Base-by-base conservation (phyloP, 1,284 basidiomycete species). In the Lignosus rhinocerotis region DNA sequence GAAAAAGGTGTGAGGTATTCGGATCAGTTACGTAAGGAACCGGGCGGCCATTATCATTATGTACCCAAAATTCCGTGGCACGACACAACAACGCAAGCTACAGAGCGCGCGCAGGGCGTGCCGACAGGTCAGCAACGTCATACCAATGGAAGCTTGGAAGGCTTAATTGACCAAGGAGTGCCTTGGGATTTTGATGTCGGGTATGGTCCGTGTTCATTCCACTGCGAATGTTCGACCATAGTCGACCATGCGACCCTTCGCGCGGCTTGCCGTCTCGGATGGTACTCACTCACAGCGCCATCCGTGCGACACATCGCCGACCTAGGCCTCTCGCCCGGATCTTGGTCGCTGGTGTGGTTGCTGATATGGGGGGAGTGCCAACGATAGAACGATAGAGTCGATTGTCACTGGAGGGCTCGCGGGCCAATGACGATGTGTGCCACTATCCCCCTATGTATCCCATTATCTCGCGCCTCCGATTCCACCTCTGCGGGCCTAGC, bases 121-220 rank as follows among this genome's bases (percentile, higher is more conserved):
- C 25, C 25, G 25, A 25, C 25, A 25, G 25, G 25, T 25, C 25
- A n/a, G 36, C 36, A 39, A 39, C 36, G 36, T 39, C 36, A 39
- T 39, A 14, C 36, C 14, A 39, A 14, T 49, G 34, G 4, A 38
- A 9, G 10, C 44, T 43, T 33, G 9, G n/a, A 33, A 9, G 44
- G n/a, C 45, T 47, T 21, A n/a, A 33, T 32, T 16, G 45, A 32
- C 16, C 30, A 21, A 12, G 31, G 2, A 32, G 11, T 8, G 33
- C 8, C 21, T 36, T 50, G 30, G 31, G 30, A n/a, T 51, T 55
- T 55, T 64, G 63, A 60, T 64, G 32, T 51, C 63, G 63, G 63
- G 49, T 64, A 64, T 64, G 63, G 47, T 64, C 63, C 63, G 63
- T 61, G 54, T 55, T 45, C 52, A 50, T 61, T 57, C 59, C 51